phyloP scores from a whole-genome alignment of 2,329 filamentous ascomycete species.

The Stemphylium beticola region DNA sequence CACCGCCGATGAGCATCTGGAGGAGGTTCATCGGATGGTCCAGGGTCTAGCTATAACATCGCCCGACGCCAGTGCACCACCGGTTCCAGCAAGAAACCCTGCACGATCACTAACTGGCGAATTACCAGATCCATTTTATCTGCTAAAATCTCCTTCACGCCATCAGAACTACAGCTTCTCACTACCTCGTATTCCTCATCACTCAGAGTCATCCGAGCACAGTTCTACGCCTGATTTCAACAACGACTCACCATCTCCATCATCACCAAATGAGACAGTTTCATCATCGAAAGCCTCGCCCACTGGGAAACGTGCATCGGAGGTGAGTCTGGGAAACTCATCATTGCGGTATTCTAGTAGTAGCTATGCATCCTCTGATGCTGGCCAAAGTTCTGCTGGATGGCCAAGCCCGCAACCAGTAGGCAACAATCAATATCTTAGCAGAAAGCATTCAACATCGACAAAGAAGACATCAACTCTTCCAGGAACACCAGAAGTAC shows the following conservation, averaged over 20 bases:
- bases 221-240: constrained; percentile 8
- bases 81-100: constrained; percentile 20
- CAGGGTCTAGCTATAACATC: constrained; percentile 31
- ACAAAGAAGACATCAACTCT: constrained; percentile 20
- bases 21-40: constrained; percentile 41
- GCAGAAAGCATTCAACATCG: constrained; percentile 17
- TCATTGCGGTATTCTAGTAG: constrained; percentile 81
- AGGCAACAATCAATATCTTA: constrained; percentile 14
- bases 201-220: constrained; percentile 2
- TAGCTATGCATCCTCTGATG: constrained; percentile 88
- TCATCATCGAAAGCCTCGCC: constrained; percentile 13
- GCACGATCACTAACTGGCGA: constrained; percentile 27
- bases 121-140: constrained; percentile 1
- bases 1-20: constrained; percentile 34
- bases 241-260: constrained; percentile 6
- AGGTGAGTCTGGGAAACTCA: constrained; percentile 63
- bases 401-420: constrained; percentile 18
- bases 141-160: not conserved
- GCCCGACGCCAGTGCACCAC: constrained; percentile 11
- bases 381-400: constrained; percentile 20
- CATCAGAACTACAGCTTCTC: constrained; percentile 7
- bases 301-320: constrained; percentile 30
- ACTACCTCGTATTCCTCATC: constrained; percentile 11
- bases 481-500: constrained; percentile 22
- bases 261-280: constrained; percentile 12